Base-by-base conservation (phyloP, 805 yeast species). In the Yamadazyma kitorensis region DNA sequence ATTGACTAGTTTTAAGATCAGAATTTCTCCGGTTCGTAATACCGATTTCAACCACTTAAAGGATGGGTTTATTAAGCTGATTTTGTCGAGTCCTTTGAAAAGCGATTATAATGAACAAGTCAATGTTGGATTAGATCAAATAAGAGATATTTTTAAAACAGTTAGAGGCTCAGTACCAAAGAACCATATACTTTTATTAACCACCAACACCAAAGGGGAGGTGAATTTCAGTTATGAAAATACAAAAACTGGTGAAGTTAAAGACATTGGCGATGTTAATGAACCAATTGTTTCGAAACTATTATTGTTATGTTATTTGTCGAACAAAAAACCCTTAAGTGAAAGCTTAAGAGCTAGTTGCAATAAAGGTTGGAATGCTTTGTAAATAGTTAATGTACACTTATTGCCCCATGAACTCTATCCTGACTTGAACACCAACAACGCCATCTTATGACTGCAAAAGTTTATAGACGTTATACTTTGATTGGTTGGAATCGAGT, bases 41-140 rank as follows among this genome's bases (percentile, higher is more conserved):
- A 91, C 98, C 1, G 97, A 91, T 59, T 88, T 84, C 59, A 78
- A 79, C 43, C 98, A 93, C 54, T 61, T 91, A 50, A 76, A 84
- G 45, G 98, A 93, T 53, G 98, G 98, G 0, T 74, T 93, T 41
- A 74, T 87, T 31, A 82, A 89, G 54, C 78, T 95, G 13, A 74
- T 86, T 29, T 67, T 81, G 55, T 82, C 86, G 22, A 78, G 77
- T 50, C 78, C 82, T 2, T 61, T 70, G 40, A 75, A 82, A 33
- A 56, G 61, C 16, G 33, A 51, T n/a, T 49, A 68, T 20, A 27
- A 33, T 7, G 68, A 59, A 10, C 43, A 45, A n/a, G 59, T 67
- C 5, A 61, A 70, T 24, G 62, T 62, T 20, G 96, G 96, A 1
- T 58, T 89, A 9, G 77, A 74, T 24, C 79, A 86, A 52, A 57